phyloP scores from a whole-genome alignment of 495 filamentous ascomycete species.

The Patellaria atrata region DNA sequence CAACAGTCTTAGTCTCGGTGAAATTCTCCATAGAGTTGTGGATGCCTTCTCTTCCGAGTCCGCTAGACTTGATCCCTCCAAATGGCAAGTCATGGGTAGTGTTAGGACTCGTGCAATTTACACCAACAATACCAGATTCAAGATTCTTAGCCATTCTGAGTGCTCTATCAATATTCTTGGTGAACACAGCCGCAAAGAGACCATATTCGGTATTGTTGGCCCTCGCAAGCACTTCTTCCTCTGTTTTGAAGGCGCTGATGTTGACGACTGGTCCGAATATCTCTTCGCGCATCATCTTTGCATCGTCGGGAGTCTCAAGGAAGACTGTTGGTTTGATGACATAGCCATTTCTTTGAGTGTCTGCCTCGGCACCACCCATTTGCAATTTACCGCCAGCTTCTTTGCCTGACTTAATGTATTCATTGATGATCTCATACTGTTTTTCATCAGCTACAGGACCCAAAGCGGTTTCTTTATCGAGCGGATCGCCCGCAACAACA shows the following conservation, averaged over 20 bases:
- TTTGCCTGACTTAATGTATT: conserved; percentile 19
- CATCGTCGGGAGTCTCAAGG: conserved; percentile 28
- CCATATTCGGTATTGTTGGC: conserved; percentile 33
- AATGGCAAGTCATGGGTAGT: conserved; percentile 20
- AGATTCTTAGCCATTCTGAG: conserved; percentile 21
- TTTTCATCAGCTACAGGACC: conserved; percentile 24
- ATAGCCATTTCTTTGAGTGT: conserved; percentile 30
- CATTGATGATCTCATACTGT: conserved; percentile 18
- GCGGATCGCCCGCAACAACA: conserved; percentile 23
- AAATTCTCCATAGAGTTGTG: conserved; percentile 21
- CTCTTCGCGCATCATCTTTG: conserved; percentile 31
- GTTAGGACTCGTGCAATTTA: conserved; percentile 22
- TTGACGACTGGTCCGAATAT: conserved; percentile 36
- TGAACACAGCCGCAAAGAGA: conserved; percentile 23
- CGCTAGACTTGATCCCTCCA: conserved; percentile 22
- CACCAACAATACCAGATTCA: conserved; percentile 17
- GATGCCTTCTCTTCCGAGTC: conserved; percentile 19
- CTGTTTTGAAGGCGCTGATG: conserved; percentile 29
- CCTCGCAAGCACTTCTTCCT: conserved; percentile 28
- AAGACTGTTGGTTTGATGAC: conserved; percentile 38
- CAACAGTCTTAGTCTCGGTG: conserved; percentile 20
- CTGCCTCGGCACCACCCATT: conserved; percentile 9
- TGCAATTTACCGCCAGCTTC: conserved; percentile 9
- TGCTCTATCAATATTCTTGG: conserved; percentile 20
- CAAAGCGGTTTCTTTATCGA: conserved; percentile 20